These are phyloP conservation scores for Cardamine occulta DNA, from an alignment of 345 rosid genomes.

Conservation along the genomic window DNA sequence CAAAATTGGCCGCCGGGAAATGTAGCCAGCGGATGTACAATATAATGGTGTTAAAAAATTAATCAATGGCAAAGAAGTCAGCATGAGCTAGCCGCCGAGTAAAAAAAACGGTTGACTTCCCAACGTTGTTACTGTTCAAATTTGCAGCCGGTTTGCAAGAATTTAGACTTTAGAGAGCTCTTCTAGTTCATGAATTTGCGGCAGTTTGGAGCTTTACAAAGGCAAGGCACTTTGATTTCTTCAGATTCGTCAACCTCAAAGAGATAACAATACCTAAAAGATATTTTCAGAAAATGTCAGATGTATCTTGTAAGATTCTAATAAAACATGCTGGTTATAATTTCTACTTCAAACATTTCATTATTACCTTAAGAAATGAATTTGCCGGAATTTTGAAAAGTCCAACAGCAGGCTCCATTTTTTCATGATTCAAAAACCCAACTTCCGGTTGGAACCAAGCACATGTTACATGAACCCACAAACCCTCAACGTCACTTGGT, in stretches of 20 bases:
- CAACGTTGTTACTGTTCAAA: conserved; percentile 6
- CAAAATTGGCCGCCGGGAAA: conserved; percentile 36
- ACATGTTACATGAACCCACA: conserved; percentile 96
- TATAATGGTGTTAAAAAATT: conserved; percentile 24
- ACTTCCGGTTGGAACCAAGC: conserved; percentile 99
- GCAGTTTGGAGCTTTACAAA: conserved; percentile 75
- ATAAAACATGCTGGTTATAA: not conserved
- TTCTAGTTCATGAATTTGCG: conserved; percentile 71
- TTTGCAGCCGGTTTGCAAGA: conserved; percentile 15
- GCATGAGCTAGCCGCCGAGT: conserved; percentile 25
- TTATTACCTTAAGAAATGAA: conserved; percentile 81
- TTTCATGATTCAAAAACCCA: conserved; percentile 75
- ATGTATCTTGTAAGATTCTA: not conserved
- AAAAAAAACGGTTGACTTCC: not conserved
- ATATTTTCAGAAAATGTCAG: conserved; percentile 40
- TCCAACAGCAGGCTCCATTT: conserved; percentile 97
- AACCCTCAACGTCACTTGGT: conserved; percentile 70
- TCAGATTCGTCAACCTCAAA: conserved; percentile 84
- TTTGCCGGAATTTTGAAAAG: conserved; percentile 73
- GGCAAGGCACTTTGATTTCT: conserved; percentile 83
- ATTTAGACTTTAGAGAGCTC: conserved; percentile 7
- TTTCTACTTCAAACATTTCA: conserved; percentile 22
- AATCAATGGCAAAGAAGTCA: conserved; percentile 32
- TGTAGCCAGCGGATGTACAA: conserved; percentile 20
- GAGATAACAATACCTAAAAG: conserved; percentile 77